phyloP scores from a whole-genome alignment of 495 filamentous ascomycete species.

The Neurospora sp. region DNA sequence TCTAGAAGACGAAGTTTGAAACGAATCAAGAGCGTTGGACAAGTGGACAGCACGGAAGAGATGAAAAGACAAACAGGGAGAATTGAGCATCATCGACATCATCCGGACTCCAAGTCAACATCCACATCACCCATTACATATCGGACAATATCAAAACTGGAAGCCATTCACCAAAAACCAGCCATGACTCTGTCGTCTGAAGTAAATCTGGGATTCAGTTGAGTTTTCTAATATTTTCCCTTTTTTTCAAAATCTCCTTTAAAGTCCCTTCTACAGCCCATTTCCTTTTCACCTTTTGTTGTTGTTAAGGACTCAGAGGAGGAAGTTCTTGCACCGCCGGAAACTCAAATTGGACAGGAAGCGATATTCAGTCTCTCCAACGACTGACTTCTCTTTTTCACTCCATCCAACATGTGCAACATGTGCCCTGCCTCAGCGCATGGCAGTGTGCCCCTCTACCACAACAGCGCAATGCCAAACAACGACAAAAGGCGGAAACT shows the following conservation, averaged over 20 bases:
- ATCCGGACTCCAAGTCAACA: neutral
- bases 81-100: neutral
- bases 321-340: neutral
- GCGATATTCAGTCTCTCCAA: too few species aligned
- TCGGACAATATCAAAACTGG: neutral
- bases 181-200: neutral
- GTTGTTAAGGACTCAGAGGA: neutral
- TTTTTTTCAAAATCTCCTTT: neutral
- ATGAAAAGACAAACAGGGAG: neutral
- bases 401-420: too few species aligned
- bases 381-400: too few species aligned
- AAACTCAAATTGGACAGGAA: neutral
- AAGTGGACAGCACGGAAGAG: neutral
- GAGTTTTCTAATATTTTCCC: too few species aligned
- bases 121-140: neutral
- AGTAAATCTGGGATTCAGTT: neutral
- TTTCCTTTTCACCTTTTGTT: neutral
- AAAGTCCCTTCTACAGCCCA: neutral
- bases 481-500: too few species aligned
- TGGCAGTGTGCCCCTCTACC: too few species aligned
- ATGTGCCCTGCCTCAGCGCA: too few species aligned
- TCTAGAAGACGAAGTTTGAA: neutral
- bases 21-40: neutral
- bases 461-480: too few species aligned
- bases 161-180: neutral